Evolutionary conservation across 352 stramenopile species (phyloP), one percentile per base, ranked within the genome.

Genomic region (Phytophthora cajani): DNA sequence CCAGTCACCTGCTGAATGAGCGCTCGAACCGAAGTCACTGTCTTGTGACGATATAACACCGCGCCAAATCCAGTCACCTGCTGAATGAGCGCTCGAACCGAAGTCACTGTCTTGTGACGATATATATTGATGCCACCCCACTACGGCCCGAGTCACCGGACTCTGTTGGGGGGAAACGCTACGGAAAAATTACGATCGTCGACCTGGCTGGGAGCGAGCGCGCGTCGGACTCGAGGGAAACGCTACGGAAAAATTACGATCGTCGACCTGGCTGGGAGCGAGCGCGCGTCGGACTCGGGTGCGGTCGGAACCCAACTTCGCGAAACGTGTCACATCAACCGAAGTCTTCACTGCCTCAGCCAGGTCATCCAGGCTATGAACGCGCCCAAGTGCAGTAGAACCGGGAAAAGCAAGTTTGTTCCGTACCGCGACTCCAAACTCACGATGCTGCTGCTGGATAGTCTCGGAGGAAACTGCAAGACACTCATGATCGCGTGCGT

Each of bases 401-500:
- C 78, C 2, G 68, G 60, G 30, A 87, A 79, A 54, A 50, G 53
- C 38, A 91, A 89, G 64, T 91, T 92, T 54, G 76, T 94, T 7
- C 86, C 86, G 3, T 88, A 77, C 23, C 81, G 86, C 25, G 84
- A 92, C 67, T 94, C 84, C 2, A 92, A 94, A 42, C 74, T 91
- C 8, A 93, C 85, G 2, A 90, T 90, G 84, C 73, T 93, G 38
- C 62, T 93, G 42, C 77, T 91, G 38, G 85, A 93, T 51, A 92
- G 85, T 62, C 66, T 93, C 3, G 85, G 85, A 0, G 85, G 85
- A 5, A 88, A 88, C 59, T 91, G 84, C 58, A 91, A 91, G 69
- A 93, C 85, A 12, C 78, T 93, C 11, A 93, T 93, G 85, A 71
- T 93, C 12, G 85, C 84, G n/a, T 93, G 85, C 25, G 85, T 93